Percentiles rank a stretch among this genome's conserved stretches.
phyloP scores from a whole-genome alignment of 331 rosid species.

The Acacia pycnantha region DNA sequence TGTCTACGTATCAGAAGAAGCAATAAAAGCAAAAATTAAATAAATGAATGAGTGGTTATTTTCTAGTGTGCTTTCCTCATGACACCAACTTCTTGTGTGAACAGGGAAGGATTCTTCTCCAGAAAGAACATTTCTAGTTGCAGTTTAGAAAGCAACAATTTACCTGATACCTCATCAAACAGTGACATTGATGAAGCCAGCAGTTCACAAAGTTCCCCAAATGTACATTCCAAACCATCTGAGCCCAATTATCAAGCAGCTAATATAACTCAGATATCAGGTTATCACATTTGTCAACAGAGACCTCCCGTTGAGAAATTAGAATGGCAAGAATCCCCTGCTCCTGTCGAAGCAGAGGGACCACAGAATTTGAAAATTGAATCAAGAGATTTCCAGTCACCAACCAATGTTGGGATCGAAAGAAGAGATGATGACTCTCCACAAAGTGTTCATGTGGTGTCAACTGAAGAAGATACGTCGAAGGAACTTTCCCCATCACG shows the following conservation, averaged over 20 bases:
- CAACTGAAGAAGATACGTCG: slow-evolving; percentile 28
- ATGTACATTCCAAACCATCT: slow-evolving; percentile 36
- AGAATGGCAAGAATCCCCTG: slow-evolving; percentile 34
- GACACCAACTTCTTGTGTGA: slow-evolving; percentile 29
- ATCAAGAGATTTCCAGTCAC: slow-evolving; percentile 38
- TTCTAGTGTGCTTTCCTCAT: not conserved
- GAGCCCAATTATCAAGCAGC: slow-evolving; percentile 33
- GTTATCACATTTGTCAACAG: slow-evolving; percentile 31
- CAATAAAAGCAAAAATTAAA: not conserved
- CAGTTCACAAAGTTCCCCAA: slow-evolving; percentile 43
- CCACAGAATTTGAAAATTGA: slow-evolving; percentile 42
- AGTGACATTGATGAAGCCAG: slow-evolving; percentile 40
- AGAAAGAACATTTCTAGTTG: slow-evolving; percentile 56
- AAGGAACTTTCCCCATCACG: slow-evolving; percentile 32
- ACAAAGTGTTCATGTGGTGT: slow-evolving; percentile 22
- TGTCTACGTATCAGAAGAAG: not conserved
- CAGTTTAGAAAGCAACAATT: slow-evolving; percentile 53
- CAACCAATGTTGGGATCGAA: slow-evolving; percentile 23
- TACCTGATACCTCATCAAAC: slow-evolving; percentile 48
- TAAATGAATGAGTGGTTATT: not conserved
- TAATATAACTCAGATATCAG: slow-evolving; percentile 34
- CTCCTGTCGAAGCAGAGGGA: slow-evolving; percentile 40
- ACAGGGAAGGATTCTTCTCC: slow-evolving; percentile 82
- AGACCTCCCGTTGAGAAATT: slow-evolving; percentile 40
- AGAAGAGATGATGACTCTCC: slow-evolving; percentile 14